Evolutionary conservation across 2,329 filamentous ascomycete genomes (phyloP).

Genomic region (Nigrospora osmanthi): DNA sequence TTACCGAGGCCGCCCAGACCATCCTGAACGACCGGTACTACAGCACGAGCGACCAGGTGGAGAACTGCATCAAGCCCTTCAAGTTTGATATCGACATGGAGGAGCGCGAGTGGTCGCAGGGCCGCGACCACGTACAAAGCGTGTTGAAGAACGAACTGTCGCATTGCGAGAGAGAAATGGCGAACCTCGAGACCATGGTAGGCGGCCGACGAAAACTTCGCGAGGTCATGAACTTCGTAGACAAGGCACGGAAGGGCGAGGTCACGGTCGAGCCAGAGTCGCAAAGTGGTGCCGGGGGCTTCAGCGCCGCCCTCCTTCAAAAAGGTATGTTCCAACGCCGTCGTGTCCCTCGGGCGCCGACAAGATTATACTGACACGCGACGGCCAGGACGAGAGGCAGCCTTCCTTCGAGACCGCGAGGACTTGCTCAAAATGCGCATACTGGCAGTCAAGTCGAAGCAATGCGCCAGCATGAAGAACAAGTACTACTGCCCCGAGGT

Average conservation of each 20-base stretch:
- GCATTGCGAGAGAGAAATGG: conserved; percentile 74
- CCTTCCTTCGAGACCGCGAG: conserved; percentile 87
- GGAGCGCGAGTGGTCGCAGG: conserved; percentile 78
- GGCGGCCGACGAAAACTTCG: conserved; percentile 78
- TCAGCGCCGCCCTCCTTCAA: conserved; percentile 76
- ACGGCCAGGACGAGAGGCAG: conserved; percentile 71
- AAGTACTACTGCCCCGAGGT: conserved; percentile 97
- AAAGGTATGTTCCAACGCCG: conserved; percentile 51
- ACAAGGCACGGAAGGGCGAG: conserved; percentile 81
- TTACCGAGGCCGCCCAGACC: conserved; percentile 78
- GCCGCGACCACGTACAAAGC: conserved; percentile 71
- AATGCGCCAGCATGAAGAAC: conserved; percentile 75
- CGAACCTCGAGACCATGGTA: conserved; percentile 65
- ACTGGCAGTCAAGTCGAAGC: conserved; percentile 79
- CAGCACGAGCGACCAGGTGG: conserved; percentile 93
- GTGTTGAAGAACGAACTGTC: conserved; percentile 83
- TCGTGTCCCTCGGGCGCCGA: too few species aligned
- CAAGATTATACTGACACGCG: conserved; percentile 14
- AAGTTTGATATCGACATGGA: conserved; percentile 97
- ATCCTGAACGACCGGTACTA: conserved; percentile 94
- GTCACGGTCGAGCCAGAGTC: conserved; percentile 78
- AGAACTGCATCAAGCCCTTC: conserved; percentile 98
- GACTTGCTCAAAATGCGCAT: conserved; percentile 88
- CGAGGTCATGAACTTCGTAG: conserved; percentile 87
- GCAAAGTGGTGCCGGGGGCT: conserved; percentile 81